These are phyloP conservation scores for Phytophthora podocarpi DNA, from an alignment of 352 stramenopile genomes.

Conservation along the genomic window DNA sequence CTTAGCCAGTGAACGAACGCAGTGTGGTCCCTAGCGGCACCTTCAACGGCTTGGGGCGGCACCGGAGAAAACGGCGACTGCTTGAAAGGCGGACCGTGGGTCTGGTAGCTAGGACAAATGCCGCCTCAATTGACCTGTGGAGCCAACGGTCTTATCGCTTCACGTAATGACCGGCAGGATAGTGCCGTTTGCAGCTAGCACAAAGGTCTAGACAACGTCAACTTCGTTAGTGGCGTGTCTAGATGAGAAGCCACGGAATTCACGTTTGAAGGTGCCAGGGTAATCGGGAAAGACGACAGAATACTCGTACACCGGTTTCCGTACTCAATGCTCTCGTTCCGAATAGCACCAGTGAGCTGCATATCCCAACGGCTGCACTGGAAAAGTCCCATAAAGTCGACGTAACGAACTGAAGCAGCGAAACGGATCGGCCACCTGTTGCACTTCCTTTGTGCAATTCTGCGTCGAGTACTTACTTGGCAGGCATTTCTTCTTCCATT, in stretches of 20 bases:
- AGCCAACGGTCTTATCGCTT: conserved; percentile 35
- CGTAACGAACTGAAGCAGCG: conserved; percentile 36
- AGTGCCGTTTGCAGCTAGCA: conserved; percentile 26
- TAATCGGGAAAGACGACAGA: conserved; percentile 18
- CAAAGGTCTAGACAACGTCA: conserved; percentile 15
- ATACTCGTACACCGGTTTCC: conserved; percentile 11
- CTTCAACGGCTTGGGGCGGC: conserved; percentile 8
- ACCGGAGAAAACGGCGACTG: conserved; percentile 10
- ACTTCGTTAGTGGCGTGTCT: conserved; percentile 33
- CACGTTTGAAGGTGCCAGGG: conserved; percentile 4
- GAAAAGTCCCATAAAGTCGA: conserved; percentile 16
- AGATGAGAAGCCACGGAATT: conserved; percentile 21
- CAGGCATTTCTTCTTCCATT: conserved; percentile 14
- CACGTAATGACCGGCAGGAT: conserved; percentile 10
- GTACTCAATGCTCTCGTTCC: not conserved
- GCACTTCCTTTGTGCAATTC: conserved; percentile 2
- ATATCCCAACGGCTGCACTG: conserved; percentile 19
- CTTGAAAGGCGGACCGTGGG: conserved; percentile 1
- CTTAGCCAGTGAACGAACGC: conserved; percentile 8
- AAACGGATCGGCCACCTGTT: conserved; percentile 31
- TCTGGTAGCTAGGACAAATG: conserved; percentile 2
- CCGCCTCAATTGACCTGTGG: not conserved
- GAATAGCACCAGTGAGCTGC: conserved; percentile 7
- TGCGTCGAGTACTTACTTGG: not conserved
- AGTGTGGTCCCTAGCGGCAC: conserved; percentile 7